Evolutionary conservation across 2,329 filamentous ascomycete genomes (phyloP), one percentile per base, ranked within the genome.

Genomic region (Ceratocystiopsis brevicomis): DNA sequence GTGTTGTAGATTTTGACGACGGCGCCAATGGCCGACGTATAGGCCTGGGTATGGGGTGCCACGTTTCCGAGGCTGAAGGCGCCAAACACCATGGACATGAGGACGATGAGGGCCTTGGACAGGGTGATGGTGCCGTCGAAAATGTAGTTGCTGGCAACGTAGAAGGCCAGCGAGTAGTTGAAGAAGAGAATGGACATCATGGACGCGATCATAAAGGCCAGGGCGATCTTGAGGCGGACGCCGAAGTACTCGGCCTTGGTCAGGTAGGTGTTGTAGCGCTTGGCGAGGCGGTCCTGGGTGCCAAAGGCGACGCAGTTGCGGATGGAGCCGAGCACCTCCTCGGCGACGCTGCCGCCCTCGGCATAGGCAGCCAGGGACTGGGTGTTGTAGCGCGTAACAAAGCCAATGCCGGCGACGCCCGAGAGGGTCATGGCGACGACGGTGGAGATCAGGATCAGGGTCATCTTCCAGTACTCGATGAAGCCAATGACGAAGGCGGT

Each of bases 281-380:
- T 71, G 12, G 88, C 84, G n/a, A 96, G 71, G 49, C 88, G 86
- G 44, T 88, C 81, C 59, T 96, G 87, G 0, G 87, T 95, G 38
- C 85, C 85, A 54, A 95, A 98, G 30, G 90, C 90, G 9, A 84
- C 77, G 8, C 88, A 82, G 55, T 93, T 96, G 49, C 90, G 78
- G 51, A 96, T 81, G 1, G 87, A 95, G 58, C 84, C 87, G 53
- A 98, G 73, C 43, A 95, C 88, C 61, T 98, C 90, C 56, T 96
- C 90, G 4, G 85, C 88, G 13, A 96, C 72, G 2, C 80, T 87
- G 45, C 87, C 88, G 49, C 87, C 88, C 40, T 76, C 67, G 21
- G 84, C 87, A 54, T 93, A 94, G 0, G 84, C 75, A 42, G 79
- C 68, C 40, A 95, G 67, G 2, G 81, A 80, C 45, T 74, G 64